A percentile compares a stretch with the other conserved stretches of the same genome.
phyloP scores from a whole-genome alignment of 225 moss, liverwort and hornwort genomes.

The Physcomitrium patens region DNA sequence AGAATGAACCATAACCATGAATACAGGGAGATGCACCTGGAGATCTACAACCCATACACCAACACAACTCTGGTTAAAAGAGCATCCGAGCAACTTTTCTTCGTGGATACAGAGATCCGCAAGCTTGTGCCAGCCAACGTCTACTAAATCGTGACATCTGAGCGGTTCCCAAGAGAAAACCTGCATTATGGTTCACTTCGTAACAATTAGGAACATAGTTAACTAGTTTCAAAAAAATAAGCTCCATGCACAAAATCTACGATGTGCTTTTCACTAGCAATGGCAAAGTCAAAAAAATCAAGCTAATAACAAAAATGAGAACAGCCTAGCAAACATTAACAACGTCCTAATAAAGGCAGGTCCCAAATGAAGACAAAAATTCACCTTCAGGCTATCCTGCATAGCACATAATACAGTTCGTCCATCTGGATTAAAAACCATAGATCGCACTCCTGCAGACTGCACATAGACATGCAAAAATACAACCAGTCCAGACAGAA shows the following conservation, averaged over 20 bases:
- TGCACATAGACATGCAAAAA: conserved; percentile 32
- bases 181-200: conserved; percentile 41
- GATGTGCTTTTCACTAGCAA: neutral
- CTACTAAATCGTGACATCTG: conserved; percentile 90
- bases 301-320: neutral
- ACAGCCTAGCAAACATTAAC: neutral
- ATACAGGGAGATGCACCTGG: conserved; percentile 48
- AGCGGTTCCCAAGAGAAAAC: conserved; percentile 93
- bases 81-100: conserved; percentile 91
- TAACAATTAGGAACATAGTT: conserved; percentile 5
- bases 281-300: too few relatives aligned
- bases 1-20: neutral
- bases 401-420: conserved; percentile 84
- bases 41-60: conserved; percentile 97
- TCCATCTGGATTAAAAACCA: conserved; percentile 95
- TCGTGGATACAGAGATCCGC: conserved; percentile 90
- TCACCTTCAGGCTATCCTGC: conserved; percentile 93
- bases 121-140: conserved; percentile 97
- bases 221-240: conserved; percentile 14
- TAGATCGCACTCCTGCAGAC: conserved; percentile 86
- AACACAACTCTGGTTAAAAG: conserved; percentile 93
- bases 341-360: neutral
- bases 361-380: neutral
- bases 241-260: conserved; percentile 5
- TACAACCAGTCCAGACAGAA: neutral